Conservation (phyloP, 2,329 filamentous ascomycete genomes). For the Colletotrichum shisoi region DNA sequence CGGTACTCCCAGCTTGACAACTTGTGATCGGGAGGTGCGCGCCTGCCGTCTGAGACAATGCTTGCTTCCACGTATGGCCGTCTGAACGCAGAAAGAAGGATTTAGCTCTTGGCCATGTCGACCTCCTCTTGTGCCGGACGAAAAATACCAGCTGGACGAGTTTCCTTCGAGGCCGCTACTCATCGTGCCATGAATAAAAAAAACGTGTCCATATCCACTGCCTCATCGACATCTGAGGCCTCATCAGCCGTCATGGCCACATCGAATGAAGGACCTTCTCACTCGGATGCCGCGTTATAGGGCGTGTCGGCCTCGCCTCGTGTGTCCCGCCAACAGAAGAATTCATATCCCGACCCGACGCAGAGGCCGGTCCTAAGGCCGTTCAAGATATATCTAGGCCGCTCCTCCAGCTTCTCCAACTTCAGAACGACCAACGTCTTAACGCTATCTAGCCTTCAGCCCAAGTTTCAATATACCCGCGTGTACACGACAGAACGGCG, state of each 20-base stretch:
- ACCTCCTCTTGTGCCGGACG: neutral
- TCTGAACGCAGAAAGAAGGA: neutral
- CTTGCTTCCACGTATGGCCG: neutral
- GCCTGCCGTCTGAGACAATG: neutral
- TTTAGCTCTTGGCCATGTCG: neutral
- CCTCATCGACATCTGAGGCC: neutral
- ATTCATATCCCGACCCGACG: conserved; percentile 27
- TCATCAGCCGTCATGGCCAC: neutral
- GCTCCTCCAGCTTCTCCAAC: neutral
- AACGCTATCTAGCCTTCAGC: neutral
- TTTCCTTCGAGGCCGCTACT: conserved; percentile 1
- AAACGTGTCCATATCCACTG: conserved; percentile 1
- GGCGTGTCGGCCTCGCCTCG: neutral
- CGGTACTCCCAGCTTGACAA: neutral
- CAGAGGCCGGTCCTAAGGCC: conserved; percentile 13
- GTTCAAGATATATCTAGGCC: neutral
- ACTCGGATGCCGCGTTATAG: neutral
- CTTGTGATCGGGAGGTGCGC: neutral
- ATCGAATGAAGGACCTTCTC: neutral
- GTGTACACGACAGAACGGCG: conserved; percentile 21
- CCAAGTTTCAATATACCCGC: neutral
- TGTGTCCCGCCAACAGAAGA: neutral
- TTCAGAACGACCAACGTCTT: neutral
- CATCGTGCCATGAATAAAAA: neutral
- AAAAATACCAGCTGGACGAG: neutral